Base-by-base conservation (phyloP, 2,329 filamentous ascomycete species). In the Pyrenochaeta sp. region DNA sequence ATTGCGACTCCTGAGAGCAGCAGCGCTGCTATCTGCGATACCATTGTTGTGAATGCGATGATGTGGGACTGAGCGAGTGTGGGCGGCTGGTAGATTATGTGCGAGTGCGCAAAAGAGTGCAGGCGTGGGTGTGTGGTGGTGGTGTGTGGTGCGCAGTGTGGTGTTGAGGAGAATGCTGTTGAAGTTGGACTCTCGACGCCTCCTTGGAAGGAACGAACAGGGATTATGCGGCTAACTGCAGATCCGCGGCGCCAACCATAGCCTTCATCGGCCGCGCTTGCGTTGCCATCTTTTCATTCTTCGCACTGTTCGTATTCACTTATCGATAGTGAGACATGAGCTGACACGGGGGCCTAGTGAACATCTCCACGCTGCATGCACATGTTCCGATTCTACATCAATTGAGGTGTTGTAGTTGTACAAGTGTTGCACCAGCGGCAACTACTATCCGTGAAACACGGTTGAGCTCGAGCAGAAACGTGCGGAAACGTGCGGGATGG, bases 1-100 rank as follows among this genome's bases (percentile, higher is more conserved):
- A 80, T 76, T 45, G 75, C 74, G 43, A 75, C 68, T 53, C 74
- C 70, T 37, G 74, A 64, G 51, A 72, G 62, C 50, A 75, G 60
- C 51, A 76, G 56, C 29, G 64, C 56, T 31, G 64, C 67, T 58
- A 70, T 63, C 51, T 71, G 60, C 20, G 70, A 68, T 29, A 66
- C 59, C 61, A 68, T 68, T 21, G 10, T 55, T 30, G 30, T 12
- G 29, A 37, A 15, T 55, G 45, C 33, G 37, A 31, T 7, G n/a
- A 17, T 32, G 39, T 36, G 44, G 14, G 15, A 20, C 20, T 14
- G 27, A 63, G 51, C 54, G 53, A 53, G 49, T 50, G 50, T 65
- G 35, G 45, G 45, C 15, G 53, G 23, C 23, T 27, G n/a, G 45
- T 41, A 39, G 54, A 33, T 21, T 33, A 20, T 29, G 30, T 32